These are phyloP conservation scores for Alternaria hordeiaustralica DNA, from an alignment of 2,329 filamentous ascomycete genomes.

Conservation along the genomic window DNA sequence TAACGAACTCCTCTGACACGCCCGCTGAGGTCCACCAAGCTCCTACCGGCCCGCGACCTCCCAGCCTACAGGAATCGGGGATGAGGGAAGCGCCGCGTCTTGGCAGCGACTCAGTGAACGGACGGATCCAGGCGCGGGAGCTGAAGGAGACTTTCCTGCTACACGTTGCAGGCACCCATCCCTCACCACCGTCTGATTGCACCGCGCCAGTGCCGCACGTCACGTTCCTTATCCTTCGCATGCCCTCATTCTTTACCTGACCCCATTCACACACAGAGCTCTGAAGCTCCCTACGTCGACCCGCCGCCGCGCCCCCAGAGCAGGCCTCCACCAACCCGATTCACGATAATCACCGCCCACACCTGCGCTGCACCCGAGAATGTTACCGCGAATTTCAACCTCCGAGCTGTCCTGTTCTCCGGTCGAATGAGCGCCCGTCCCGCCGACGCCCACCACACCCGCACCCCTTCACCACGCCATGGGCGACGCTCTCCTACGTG, in stretches of 20 bases:
- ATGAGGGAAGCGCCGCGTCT: slow-evolving; percentile 19
- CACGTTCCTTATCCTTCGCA: slow-evolving; percentile 18
- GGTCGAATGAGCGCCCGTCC: slow-evolving; percentile 38
- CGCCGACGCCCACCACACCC: slow-evolving; percentile 8
- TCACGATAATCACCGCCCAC: not conserved
- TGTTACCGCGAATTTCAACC: slow-evolving; percentile 32
- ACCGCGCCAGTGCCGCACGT: slow-evolving; percentile 5
- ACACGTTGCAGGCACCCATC: slow-evolving; percentile 21
- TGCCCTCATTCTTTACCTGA: slow-evolving; percentile 10
- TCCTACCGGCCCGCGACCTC: slow-evolving; percentile 21
- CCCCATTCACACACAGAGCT: slow-evolving; percentile 5
- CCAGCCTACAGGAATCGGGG: slow-evolving; percentile 19
- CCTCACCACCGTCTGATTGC: slow-evolving; percentile 26
- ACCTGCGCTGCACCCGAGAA: slow-evolving; percentile 25
- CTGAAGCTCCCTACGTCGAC: slow-evolving; percentile 1
- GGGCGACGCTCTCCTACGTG: slow-evolving; percentile 34
- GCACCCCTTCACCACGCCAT: slow-evolving; percentile 30
- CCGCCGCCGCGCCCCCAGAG: not conserved
- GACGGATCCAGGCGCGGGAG: slow-evolving; percentile 8
- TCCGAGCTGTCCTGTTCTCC: slow-evolving; percentile 27
- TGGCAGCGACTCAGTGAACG: slow-evolving; percentile 17
- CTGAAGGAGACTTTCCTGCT: slow-evolving; percentile 19
- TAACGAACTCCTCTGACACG: slow-evolving; percentile 15
- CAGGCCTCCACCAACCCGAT: not conserved
- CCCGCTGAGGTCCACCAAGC: slow-evolving; percentile 12